Conservation (phyloP, 352 stramenopile genomes). For the Phytophthora citrophthora region DNA sequence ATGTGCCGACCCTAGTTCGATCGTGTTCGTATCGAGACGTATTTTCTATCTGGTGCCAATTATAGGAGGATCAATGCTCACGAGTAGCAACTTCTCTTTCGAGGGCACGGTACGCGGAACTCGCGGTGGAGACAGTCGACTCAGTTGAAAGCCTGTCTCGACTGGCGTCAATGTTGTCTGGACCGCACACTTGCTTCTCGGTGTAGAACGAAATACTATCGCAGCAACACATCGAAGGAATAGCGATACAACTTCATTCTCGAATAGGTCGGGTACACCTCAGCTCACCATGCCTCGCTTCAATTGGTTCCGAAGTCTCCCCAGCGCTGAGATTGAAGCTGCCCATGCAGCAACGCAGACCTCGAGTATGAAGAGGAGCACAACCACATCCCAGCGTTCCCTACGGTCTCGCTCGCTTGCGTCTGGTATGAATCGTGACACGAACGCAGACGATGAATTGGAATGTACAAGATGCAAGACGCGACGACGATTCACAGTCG, state of each 20-base stretch:
- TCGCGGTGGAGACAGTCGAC: background rate
- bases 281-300: constrained; percentile 2
- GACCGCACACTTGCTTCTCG: constrained; percentile 1
- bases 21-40: background rate
- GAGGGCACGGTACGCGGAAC: background rate
- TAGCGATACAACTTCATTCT: constrained; percentile 13
- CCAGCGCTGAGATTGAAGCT: background rate
- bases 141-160: background rate
- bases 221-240: background rate
- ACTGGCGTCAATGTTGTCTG: constrained; percentile 1
- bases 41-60: too few relatives aligned
- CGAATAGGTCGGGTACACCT: background rate
- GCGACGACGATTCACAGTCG: constrained; percentile 12
- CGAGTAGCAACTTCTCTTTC: background rate
- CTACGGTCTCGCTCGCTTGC: constrained; percentile 6
- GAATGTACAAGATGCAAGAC: constrained; percentile 9
- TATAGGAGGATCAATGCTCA: background rate
- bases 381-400: background rate
- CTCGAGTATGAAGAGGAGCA: background rate
- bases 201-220: constrained; percentile 2
- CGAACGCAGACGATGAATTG: background rate
- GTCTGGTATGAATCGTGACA: background rate
- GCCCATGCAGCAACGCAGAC: background rate
- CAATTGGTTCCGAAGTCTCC: constrained; percentile 5
- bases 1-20: background rate